A percentile compares a stretch with the other conserved stretches of the same genome.
These are phyloP conservation scores for Pedinophyceae sp. DNA, from an alignment of 139 green algal genomes.

Conservation along the genomic window DNA sequence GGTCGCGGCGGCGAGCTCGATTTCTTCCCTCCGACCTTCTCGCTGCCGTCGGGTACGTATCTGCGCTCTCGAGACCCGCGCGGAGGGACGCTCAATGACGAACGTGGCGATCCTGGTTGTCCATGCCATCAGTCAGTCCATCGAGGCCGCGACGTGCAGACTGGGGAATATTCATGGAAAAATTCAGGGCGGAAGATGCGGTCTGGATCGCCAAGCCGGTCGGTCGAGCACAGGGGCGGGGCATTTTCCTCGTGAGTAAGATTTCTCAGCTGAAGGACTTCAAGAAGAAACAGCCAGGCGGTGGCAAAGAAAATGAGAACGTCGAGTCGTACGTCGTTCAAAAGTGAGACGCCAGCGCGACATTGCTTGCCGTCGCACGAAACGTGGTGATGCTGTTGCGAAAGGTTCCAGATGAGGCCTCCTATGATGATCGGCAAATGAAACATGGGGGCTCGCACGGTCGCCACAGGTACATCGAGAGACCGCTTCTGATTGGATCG, in stretches of 20 bases:
- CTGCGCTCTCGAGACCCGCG: too few species aligned
- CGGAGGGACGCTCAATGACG: too few species aligned
- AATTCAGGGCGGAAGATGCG: neutral
- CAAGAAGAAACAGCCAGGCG: neutral
- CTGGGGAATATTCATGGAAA: neutral
- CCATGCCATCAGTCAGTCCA: too few species aligned
- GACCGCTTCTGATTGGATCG: neutral
- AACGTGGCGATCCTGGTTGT: too few species aligned
- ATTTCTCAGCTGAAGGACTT: neutral
- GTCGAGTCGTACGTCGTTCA: neutral
- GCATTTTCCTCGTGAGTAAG: neutral
- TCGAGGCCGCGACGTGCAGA: too few species aligned
- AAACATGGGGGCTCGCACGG: too few species aligned
- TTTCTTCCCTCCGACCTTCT: neutral
- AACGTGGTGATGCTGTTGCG: too few species aligned
- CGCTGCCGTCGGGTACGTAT: neutral
- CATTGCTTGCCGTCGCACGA: too few species aligned
- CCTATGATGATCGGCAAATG: too few species aligned
- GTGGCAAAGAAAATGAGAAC: neutral
- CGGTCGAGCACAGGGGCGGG: neutral
- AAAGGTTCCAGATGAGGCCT: too few species aligned
- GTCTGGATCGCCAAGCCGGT: neutral
- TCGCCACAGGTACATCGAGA: neutral
- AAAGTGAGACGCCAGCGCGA: too few species aligned
- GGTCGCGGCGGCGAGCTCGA: neutral